These are phyloP conservation scores for Aspergillus ellipticus DNA, from an alignment of 495 filamentous ascomycete species.

Conservation along the genomic window DNA sequence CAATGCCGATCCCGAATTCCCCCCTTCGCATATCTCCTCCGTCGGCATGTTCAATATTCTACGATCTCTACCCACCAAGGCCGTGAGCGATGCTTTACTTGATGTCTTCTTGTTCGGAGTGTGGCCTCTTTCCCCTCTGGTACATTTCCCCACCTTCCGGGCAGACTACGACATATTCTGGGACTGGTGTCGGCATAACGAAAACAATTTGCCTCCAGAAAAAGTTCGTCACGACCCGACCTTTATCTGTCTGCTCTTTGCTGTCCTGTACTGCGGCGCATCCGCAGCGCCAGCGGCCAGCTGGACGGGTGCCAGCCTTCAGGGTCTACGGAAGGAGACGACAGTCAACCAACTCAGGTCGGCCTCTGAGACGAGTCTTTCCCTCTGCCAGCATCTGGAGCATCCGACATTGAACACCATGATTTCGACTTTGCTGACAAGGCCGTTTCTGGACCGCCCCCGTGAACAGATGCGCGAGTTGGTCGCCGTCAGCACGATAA, in stretches of 20 bases:
- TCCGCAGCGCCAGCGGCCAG: conserved; percentile 2
- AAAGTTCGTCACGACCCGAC: conserved; percentile 18
- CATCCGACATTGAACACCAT: conserved; percentile 23
- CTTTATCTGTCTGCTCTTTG: conserved; percentile 18
- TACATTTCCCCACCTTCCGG: conserved; percentile 13
- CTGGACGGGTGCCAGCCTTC: conserved; percentile 8
- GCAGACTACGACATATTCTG: conserved; percentile 18
- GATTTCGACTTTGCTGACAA: conserved; percentile 9
- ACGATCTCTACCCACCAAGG: too few species aligned
- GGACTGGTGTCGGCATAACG: conserved; percentile 12
- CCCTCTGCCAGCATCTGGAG: conserved; percentile 11
- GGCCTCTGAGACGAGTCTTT: conserved; percentile 5
- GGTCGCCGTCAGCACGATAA: too few species aligned
- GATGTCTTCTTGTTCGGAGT: too few species aligned
- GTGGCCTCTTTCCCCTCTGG: conserved; percentile 5
- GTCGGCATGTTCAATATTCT: too few species aligned
- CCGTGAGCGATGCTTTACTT: too few species aligned
- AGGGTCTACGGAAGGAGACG: background rate
- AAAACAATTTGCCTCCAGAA: background rate
- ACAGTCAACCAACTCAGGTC: background rate
- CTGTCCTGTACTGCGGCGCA: conserved; percentile 15
- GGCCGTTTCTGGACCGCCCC: conserved; percentile 1
- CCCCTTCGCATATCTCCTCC: background rate
- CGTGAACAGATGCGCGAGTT: too few species aligned
- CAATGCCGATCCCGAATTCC: conserved; percentile 5